phyloP scores from a whole-genome alignment of 176 grass and related monocot genomes.

The Carex scoparia region DNA sequence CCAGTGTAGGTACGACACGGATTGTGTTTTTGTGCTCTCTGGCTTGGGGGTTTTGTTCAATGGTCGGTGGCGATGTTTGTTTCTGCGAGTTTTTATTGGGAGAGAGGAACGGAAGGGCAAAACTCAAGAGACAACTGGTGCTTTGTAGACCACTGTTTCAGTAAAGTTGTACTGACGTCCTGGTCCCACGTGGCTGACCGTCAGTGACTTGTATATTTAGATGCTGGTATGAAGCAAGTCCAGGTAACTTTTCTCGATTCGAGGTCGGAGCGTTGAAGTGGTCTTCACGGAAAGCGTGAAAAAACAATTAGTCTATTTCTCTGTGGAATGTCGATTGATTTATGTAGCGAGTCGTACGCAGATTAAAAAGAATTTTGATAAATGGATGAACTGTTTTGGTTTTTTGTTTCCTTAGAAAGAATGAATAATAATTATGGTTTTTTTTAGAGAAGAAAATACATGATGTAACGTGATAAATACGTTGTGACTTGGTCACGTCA shows the following conservation, averaged over 20 bases:
- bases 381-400: too few relatives aligned
- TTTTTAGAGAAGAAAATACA: too few relatives aligned
- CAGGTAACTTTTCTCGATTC: background rate
- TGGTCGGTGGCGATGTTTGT: background rate
- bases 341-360: background rate
- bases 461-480: too few relatives aligned
- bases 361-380: too few relatives aligned
- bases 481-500: too few relatives aligned
- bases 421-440: too few relatives aligned
- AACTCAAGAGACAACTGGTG: background rate
- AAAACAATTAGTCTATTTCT: background rate
- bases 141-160: background rate
- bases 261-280: background rate
- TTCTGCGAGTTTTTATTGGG: background rate
- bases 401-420: too few relatives aligned
- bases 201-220: background rate
- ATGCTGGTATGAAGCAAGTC: background rate
- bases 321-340: background rate
- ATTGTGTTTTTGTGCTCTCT: background rate
- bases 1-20: background rate
- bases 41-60: background rate
- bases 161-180: background rate
- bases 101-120: background rate
- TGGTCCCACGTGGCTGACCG: background rate
- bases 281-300: background rate